Percentiles rank a stretch among this genome's conserved stretches.
phyloP scores from a whole-genome alignment of 225 moss, liverwort and hornwort species.

The Asterella californica region DNA sequence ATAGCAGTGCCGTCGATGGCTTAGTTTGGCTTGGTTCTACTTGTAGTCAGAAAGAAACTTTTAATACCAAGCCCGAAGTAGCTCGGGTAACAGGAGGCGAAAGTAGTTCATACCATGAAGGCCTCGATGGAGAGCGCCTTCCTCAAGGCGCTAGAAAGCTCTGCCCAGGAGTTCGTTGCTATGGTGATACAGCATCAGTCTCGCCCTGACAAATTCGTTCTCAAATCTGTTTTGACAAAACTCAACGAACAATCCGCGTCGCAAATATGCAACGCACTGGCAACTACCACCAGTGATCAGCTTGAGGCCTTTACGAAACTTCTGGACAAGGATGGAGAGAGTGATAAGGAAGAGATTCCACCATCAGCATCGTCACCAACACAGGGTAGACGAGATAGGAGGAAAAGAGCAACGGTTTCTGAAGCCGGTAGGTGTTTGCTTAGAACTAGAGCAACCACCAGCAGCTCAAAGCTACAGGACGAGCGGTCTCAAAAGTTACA shows the following conservation, averaged over 20 bases:
- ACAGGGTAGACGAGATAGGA: slow-evolving; percentile 9
- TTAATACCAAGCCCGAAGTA: neutral
- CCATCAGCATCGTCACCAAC: slow-evolving; percentile 12
- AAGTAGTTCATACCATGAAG: slow-evolving; percentile 23
- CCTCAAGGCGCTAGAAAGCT: slow-evolving; percentile 31
- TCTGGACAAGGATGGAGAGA: slow-evolving; percentile 14
- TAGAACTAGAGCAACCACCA: slow-evolving; percentile 6
- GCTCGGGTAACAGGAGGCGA: slow-evolving; percentile 2
- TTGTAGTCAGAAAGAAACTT: neutral
- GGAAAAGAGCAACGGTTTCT: slow-evolving; percentile 11
- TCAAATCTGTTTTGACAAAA: slow-evolving; percentile 34
- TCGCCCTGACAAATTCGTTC: slow-evolving; percentile 39
- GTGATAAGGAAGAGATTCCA: neutral
- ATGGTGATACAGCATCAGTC: slow-evolving; percentile 36
- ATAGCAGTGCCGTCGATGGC: too few species aligned
- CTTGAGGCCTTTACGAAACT: slow-evolving; percentile 29
- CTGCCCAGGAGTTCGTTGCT: slow-evolving; percentile 37
- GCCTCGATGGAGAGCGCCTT: slow-evolving; percentile 35
- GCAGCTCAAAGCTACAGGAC: neutral
- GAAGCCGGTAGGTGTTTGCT: neutral
- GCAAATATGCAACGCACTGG: slow-evolving; percentile 41
- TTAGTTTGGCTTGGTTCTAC: neutral
- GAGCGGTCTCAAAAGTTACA: slow-evolving; percentile 18
- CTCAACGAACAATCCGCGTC: slow-evolving; percentile 26
- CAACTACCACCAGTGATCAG: slow-evolving; percentile 28